Conservation (phyloP, 306 rosid genomes). For the Trichosanthes truncata region DNA sequence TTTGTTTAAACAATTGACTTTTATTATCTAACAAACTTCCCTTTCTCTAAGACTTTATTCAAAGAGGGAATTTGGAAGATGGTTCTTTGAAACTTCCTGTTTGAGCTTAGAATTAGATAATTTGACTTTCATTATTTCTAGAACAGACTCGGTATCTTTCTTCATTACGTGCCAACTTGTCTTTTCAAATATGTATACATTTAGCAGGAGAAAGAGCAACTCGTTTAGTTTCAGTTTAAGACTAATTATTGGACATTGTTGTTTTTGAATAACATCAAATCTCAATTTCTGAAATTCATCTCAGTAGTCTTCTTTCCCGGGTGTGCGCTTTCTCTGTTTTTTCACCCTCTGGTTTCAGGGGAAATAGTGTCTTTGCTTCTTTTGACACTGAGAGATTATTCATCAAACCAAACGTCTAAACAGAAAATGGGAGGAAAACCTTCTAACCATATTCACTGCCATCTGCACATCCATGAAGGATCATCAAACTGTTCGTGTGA, state of each 20-base stretch:
- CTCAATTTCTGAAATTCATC: background rate
- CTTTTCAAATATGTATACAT: background rate
- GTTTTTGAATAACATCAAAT: background rate
- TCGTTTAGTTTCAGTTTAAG: background rate
- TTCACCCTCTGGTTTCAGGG: background rate
- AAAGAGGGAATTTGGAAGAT: background rate
- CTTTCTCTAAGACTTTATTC: too few species aligned
- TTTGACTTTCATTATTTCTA: too few species aligned
- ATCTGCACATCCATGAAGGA: background rate
- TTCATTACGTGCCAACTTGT: background rate
- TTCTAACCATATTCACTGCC: background rate
- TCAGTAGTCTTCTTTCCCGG: too few species aligned
- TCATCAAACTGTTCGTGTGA: background rate
- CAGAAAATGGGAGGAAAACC: constrained; percentile 8
- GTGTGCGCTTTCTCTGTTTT: too few species aligned
- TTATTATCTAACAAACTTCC: background rate
- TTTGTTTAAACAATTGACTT: too few species aligned
- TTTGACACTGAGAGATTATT: background rate
- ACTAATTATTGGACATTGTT: background rate
- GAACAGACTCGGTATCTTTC: too few species aligned
- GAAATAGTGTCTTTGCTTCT: background rate
- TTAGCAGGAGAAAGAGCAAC: too few species aligned
- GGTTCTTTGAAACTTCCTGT: too few species aligned
- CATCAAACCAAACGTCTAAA: background rate
- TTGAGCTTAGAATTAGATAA: too few species aligned